phyloP scores from a whole-genome alignment of 2,329 filamentous ascomycete genomes.

The Pestalotiopsis sp. region DNA sequence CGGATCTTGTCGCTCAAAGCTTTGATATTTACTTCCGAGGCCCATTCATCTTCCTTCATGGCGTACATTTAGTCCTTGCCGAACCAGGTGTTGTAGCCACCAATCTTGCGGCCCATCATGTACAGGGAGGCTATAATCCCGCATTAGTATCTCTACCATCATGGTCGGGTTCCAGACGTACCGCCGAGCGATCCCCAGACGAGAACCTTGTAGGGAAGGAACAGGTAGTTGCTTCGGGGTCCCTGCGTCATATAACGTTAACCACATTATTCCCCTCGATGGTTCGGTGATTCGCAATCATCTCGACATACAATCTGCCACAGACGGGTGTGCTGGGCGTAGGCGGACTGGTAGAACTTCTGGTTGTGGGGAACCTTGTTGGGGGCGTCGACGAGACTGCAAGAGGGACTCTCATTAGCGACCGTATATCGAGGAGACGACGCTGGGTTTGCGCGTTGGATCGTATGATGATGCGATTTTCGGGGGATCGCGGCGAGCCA shows the following conservation, averaged over 20 bases:
- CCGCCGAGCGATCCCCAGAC: constrained; percentile 65
- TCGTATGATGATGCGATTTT: constrained; percentile 6
- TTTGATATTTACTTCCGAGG: constrained; percentile 1
- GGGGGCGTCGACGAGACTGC: constrained; percentile 67
- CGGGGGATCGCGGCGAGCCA: constrained; percentile 18
- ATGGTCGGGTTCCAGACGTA: constrained; percentile 42
- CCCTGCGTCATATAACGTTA: constrained; percentile 48
- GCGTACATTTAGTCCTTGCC: constrained; percentile 51
- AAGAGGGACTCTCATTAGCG: constrained; percentile 28
- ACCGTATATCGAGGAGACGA: constrained; percentile 1
- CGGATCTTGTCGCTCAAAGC: neutral
- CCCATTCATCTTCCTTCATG: neutral
- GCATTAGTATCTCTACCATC: constrained; percentile 17
- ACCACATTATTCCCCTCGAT: constrained; percentile 5
- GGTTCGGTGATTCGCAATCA: constrained; percentile 3
- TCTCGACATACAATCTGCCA: constrained; percentile 73
- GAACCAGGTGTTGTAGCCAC: constrained; percentile 82
- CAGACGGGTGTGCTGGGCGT: constrained; percentile 68
- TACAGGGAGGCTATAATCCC: constrained; percentile 58
- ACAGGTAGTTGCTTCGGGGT: constrained; percentile 64
- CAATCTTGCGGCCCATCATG: constrained; percentile 72
- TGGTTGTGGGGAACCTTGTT: constrained; percentile 80
- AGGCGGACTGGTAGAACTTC: constrained; percentile 74
- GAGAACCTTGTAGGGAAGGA: constrained; percentile 69
- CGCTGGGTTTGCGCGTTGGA: neutral